Percentiles rank a stretch among this genome's conserved stretches.
phyloP scores from a whole-genome alignment of 2,329 filamentous ascomycete genomes.

The Colletotrichum somersetense region DNA sequence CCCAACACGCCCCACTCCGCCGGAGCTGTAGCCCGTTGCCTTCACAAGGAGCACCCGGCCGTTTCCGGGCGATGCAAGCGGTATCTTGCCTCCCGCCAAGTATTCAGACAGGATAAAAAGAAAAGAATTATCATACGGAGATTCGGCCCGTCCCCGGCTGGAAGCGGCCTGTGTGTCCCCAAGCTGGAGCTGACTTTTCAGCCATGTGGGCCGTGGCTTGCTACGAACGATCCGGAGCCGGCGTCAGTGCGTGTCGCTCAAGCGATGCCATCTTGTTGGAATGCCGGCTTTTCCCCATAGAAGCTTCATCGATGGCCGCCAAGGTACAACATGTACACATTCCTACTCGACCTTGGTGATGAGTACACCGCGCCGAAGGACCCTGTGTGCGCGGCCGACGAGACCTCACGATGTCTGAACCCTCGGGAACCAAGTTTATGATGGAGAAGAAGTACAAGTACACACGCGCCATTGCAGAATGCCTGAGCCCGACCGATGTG shows the following conservation, averaged over 20 bases:
- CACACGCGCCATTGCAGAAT: not conserved
- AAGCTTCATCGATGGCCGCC: not conserved
- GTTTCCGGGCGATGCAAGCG: not conserved
- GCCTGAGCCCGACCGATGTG: not conserved
- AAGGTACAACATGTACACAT: not conserved
- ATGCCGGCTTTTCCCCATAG: not conserved
- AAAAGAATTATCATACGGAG: not conserved
- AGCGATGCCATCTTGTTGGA: not conserved
- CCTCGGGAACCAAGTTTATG: not conserved
- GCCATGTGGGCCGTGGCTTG: conserved; percentile 15
- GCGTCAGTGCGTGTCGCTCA: not conserved
- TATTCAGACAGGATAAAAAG: no score
- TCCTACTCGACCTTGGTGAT: not conserved
- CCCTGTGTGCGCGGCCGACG: not conserved
- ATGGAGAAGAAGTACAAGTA: not conserved
- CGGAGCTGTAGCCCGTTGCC: not conserved
- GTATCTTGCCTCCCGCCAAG: not conserved
- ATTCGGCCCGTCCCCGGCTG: no score
- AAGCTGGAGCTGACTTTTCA: not conserved
- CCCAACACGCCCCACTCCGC: not conserved
- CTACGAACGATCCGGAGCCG: conserved; percentile 17
- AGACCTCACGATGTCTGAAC: not conserved
- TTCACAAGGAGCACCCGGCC: not conserved
- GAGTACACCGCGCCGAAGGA: not conserved
- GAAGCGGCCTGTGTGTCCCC: not conserved